phyloP scores from a whole-genome alignment of 2,329 filamentous ascomycete genomes.

The Lomentospora prolificans region DNA sequence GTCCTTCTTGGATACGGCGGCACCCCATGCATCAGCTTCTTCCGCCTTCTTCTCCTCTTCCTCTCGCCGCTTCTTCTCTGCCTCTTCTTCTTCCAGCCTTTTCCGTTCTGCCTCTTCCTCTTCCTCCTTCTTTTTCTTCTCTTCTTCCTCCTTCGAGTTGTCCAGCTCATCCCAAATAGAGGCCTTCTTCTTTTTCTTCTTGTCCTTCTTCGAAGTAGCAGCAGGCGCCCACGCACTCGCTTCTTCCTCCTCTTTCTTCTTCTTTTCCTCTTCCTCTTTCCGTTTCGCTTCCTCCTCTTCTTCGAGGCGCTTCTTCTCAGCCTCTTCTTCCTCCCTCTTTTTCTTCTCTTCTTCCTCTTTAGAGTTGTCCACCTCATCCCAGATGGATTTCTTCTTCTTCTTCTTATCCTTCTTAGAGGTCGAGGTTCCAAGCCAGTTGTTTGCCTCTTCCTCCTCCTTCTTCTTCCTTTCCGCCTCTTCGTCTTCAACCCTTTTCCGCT shows the following conservation, averaged over 20 bases:
- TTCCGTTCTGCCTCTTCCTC: conserved; percentile 7
- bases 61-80: background rate
- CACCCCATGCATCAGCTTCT: conserved; percentile 14
- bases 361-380: conserved; percentile 9
- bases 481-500: conserved; percentile 9
- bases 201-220: too few species aligned
- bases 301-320: conserved; percentile 14
- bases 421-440: too few species aligned
- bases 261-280: too few species aligned
- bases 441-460: conserved; percentile 3
- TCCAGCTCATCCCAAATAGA: conserved; percentile 13
- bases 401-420: conserved; percentile 21
- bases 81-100: background rate
- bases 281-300: conserved; percentile 7
- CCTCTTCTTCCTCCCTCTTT: too few species aligned
- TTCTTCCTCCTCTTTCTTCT: conserved; percentile 6
- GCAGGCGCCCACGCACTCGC: conserved; percentile 10
- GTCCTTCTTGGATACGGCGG: conserved; percentile 19
- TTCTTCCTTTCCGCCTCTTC: background rate
- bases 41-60: conserved; percentile 10
- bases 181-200: conserved; percentile 23
- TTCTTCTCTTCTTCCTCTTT: conserved; percentile 15
- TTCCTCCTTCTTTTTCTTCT: background rate
- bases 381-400: conserved; percentile 20
- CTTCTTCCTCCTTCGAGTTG: conserved; percentile 18